A percentile compares a stretch with the other conserved stretches of the same genome.
Evolutionary conservation across 805 yeast genomes (phyloP).

Genomic region (Ogataea henricii): DNA sequence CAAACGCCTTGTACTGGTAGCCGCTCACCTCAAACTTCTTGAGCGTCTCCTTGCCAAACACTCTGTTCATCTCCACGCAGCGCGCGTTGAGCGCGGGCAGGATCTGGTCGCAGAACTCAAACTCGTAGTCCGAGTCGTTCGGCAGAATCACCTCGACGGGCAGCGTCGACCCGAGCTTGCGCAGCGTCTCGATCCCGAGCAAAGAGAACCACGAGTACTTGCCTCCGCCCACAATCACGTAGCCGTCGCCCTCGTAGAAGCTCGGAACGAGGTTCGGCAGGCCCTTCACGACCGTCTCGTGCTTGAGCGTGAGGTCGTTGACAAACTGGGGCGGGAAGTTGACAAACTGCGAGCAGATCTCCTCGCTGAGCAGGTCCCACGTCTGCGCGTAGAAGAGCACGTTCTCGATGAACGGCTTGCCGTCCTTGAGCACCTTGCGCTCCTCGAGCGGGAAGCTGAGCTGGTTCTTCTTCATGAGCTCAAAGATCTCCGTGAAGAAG

Average conservation of each 20-base stretch:
- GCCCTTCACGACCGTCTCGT: conserved; percentile 32
- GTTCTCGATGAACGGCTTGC: conserved; percentile 37
- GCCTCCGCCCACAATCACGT: conserved; percentile 82
- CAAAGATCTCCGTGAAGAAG: conserved; percentile 34
- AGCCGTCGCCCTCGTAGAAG: conserved; percentile 43
- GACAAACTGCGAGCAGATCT: conserved; percentile 28
- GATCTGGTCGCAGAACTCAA: conserved; percentile 64
- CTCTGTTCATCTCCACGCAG: conserved; percentile 66
- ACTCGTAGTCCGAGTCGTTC: conserved; percentile 65
- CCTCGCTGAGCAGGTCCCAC: conserved; percentile 30
- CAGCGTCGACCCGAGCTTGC: conserved; percentile 64
- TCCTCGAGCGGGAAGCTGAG: conserved; percentile 35
- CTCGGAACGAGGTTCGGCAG: conserved; percentile 32
- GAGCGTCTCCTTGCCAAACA: conserved; percentile 57
- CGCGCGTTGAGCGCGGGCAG: conserved; percentile 63
- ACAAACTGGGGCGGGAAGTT: conserved; percentile 35
- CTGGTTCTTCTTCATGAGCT: conserved; percentile 32
- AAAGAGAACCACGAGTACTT: conserved; percentile 71
- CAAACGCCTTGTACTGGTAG: conserved; percentile 71
- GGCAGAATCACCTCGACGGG: conserved; percentile 88
- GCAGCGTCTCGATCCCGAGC: conserved; percentile 61
- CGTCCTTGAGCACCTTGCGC: conserved; percentile 32
- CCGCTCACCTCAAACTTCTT: conserved; percentile 53
- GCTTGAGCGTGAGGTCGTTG: conserved; percentile 36
- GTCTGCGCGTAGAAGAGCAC: conserved; percentile 33